Base-by-base conservation (phyloP, 2,329 filamentous ascomycete species). In the Exophiala dermatitidis region DNA sequence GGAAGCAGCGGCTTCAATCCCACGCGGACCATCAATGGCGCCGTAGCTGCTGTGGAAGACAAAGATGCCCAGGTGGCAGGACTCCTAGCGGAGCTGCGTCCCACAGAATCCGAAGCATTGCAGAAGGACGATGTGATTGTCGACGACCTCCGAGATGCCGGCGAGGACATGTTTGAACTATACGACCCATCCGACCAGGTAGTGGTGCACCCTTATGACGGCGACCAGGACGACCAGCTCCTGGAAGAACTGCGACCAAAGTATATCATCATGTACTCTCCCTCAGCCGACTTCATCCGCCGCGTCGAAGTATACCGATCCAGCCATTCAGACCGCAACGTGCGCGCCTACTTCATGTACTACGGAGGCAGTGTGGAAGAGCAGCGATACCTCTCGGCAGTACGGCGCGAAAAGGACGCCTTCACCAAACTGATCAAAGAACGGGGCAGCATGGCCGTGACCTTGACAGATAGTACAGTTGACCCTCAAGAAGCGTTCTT, bases 231-330 rank as follows among this genome's bases (percentile, higher is more conserved):
- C 68, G 93, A 97, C 67, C 88, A 95, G 67, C 79, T 97, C n/a
- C 79, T 98, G 1, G 91, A 98, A 68, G 93, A 98, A 70, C 78
- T 93, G 53, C 90, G 88, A 65, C 93, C 93, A 33, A 84, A 88
- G 56, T 96, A 96, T 69, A 89, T 98, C 54, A 86, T 98, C 72
- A 97, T 98, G 93, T 98, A 96, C 69, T 93, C 97, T 67, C 91
- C 93, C 1, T 90, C 97, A 61, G 83, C 91, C 2, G 84, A 91
- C 2, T 98, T 98, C 68, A 95, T 97, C 64, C 83, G 93, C 9
- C 80, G 91, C 36, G 86, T 98, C 19, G 93, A 98, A 68, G 90
- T 97, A 1, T 98, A 97, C 71, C 84, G 93, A 37, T 95, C 90
- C 48, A 96, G 90, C 6, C 93, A 98, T 71, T 60, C 60, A 2